Base-by-base conservation (phyloP, 2,329 filamentous ascomycete genomes). In the Teratosphaeriaceae sp. region DNA sequence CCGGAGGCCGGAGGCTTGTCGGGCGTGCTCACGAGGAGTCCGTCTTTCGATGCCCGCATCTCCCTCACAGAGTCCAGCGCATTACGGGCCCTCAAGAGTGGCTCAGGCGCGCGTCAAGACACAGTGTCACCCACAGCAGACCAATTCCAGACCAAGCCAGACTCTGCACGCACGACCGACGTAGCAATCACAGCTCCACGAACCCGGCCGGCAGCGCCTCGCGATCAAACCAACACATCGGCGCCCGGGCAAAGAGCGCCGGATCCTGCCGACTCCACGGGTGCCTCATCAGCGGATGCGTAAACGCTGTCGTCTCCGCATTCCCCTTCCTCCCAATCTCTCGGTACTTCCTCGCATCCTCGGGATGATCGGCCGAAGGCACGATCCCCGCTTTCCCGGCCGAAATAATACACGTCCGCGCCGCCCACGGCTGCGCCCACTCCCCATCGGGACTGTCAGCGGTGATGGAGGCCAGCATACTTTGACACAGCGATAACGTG, bases 211-310 rank as follows among this genome's bases (percentile, higher is more conserved):
- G 47, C 23, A 54, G 15, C 12, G 40, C 24, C 30, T 40, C 24
- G 5, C 27, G 31, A 20, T 48, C 46, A 29, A 57, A 38, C 50
- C 51, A 58, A n/a, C 42, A 40, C 26, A 20, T 40, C 8, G 51
- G 45, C 18, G 45, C 42, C 13, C 46, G 38, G n/a, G 55, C 55
- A 38, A 57, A 60, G 23, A 58, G 29, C 15, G 40, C 34, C 21
- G 57, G 50, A 21, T 46, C 49, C 38, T 60, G 57, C 21, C 46
- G 29, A 41, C 43, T 48, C 57, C 57, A 60, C 12, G 56, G 52
- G 46, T 58, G 57, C 16, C 56, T 40, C 52, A 57, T 56, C 7
- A 37, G 33, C 3, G 38, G 23, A 42, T 57, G 50, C 11, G 39
- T 46, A 19, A 47, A 46, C 21, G 55, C 56, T n/a, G 31, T 36